These are phyloP conservation scores for Akebia trifoliata DNA, from an alignment of 164 flowering plant species.

Conservation along the genomic window DNA sequence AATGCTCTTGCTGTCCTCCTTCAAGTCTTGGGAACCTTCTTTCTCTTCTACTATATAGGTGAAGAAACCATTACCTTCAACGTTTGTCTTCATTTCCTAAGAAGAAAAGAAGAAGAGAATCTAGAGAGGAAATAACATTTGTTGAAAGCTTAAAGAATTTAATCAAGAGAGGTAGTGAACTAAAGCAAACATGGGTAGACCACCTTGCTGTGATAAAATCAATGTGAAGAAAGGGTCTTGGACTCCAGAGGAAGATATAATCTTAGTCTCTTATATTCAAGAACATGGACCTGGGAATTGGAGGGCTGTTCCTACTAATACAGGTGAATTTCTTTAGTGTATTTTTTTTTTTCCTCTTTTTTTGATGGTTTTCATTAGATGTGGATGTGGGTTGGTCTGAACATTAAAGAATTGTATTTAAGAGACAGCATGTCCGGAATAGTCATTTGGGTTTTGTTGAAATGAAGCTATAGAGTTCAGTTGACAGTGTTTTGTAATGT, in stretches of 20 bases:
- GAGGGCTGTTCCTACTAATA: slow-evolving; percentile 86
- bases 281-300: slow-evolving; percentile 92
- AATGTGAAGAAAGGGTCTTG: slow-evolving; percentile 97
- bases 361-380: too few relatives aligned
- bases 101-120: neutral
- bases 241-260: slow-evolving; percentile 97
- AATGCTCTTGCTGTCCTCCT: slow-evolving; percentile 30
- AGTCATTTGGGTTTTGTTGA: neutral
- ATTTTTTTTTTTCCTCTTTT: neutral
- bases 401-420: too few relatives aligned
- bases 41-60: slow-evolving; percentile 10
- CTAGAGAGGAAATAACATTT: neutral
- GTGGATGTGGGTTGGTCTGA: too few relatives aligned
- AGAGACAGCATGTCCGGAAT: too few relatives aligned
- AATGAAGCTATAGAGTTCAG: neutral
- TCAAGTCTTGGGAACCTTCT: slow-evolving; percentile 24
- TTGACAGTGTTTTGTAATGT: too few relatives aligned
- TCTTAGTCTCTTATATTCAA: slow-evolving; percentile 83
- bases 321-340: slow-evolving; percentile 35
- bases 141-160: too few relatives aligned
- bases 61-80: slow-evolving; percentile 7
- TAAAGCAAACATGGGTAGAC: slow-evolving; percentile 62
- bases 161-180: slow-evolving; percentile 1
- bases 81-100: slow-evolving; percentile 9
- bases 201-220: slow-evolving; percentile 88